A percentile compares a stretch with the other conserved stretches of the same genome.
Evolutionary conservation across 2,329 filamentous ascomycete genomes (phyloP).

Genomic region (Phoma herbarum): DNA sequence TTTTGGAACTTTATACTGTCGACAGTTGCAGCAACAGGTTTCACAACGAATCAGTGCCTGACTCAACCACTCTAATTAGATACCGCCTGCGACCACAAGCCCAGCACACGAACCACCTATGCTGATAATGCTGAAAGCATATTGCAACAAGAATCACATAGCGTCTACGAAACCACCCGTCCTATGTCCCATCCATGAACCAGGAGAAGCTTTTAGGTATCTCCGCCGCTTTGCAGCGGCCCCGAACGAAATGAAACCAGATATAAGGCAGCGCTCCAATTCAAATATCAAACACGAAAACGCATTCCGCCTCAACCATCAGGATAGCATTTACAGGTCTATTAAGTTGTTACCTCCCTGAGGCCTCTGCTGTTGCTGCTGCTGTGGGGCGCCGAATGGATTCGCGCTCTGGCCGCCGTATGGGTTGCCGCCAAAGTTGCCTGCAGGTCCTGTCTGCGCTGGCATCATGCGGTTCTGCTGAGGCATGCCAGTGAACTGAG

Average conservation of each 20-base stretch:
- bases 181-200: slow-evolving; percentile 10
- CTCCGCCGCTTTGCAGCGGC: slow-evolving; percentile 20
- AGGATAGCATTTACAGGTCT: slow-evolving; percentile 58
- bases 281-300: slow-evolving; percentile 36
- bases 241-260: slow-evolving; percentile 24
- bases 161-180: slow-evolving; percentile 24
- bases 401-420: slow-evolving; percentile 59
- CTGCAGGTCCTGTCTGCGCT: slow-evolving; percentile 61
- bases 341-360: slow-evolving; percentile 67
- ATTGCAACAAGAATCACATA: slow-evolving; percentile 30
- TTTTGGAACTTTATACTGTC: background rate
- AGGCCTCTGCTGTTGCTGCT: slow-evolving; percentile 51
- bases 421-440: slow-evolving; percentile 55
- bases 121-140: slow-evolving; percentile 19
- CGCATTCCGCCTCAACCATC: background rate
- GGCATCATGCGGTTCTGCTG: slow-evolving; percentile 58
- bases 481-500: slow-evolving; percentile 78
- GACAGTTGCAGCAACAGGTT: background rate
- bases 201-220: slow-evolving; percentile 28
- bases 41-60: background rate
- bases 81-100: slow-evolving; percentile 12
- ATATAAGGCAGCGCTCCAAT: slow-evolving; percentile 27
- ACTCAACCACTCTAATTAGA: slow-evolving; percentile 2
- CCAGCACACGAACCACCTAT: slow-evolving; percentile 11
- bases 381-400: slow-evolving; percentile 63